Conservation (phyloP, 805 yeast species). For the Ogataea pini region DNA sequence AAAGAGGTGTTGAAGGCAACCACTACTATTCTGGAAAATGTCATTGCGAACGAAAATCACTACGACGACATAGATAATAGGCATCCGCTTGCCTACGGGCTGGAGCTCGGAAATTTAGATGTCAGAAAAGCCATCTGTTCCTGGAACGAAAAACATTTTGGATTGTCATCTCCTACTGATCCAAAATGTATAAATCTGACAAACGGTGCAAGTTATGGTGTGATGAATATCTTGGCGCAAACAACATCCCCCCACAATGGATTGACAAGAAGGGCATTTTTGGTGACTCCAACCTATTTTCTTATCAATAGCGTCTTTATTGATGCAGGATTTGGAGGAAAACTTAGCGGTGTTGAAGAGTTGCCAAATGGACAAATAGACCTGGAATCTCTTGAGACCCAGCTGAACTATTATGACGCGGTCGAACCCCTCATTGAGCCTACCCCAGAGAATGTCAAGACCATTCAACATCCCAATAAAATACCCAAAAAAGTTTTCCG, state of each 20-base stretch:
- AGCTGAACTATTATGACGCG: slow-evolving; percentile 45
- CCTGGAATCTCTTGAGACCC: slow-evolving; percentile 47
- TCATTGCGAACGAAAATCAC: slow-evolving; percentile 38
- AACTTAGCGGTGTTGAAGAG: slow-evolving; percentile 68
- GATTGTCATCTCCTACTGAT: slow-evolving; percentile 31
- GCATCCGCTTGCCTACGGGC: slow-evolving; percentile 79
- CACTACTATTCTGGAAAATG: slow-evolving; percentile 42
- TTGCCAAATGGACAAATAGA: slow-evolving; percentile 49
- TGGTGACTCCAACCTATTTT: slow-evolving; percentile 80
- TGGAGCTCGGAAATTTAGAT: slow-evolving; percentile 70
- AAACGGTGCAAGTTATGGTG: slow-evolving; percentile 82
- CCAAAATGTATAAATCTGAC: slow-evolving; percentile 65
- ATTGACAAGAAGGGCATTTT: slow-evolving; percentile 68
- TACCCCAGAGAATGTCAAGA: slow-evolving; percentile 26
- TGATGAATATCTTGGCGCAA: slow-evolving; percentile 64
- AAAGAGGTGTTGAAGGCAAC: slow-evolving; percentile 58
- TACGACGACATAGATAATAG: slow-evolving; percentile 44
- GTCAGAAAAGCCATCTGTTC: slow-evolving; percentile 57
- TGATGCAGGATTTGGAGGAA: slow-evolving; percentile 76
- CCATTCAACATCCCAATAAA: slow-evolving; percentile 41
- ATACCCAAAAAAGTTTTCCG: slow-evolving; percentile 54
- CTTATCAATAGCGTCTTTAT: slow-evolving; percentile 70
- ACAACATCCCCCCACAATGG: slow-evolving; percentile 60
- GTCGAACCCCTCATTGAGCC: slow-evolving; percentile 25
- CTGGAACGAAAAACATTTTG: slow-evolving; percentile 50